phyloP scores from a whole-genome alignment of 352 stramenopile species.

The Phytophthora megakarya region DNA sequence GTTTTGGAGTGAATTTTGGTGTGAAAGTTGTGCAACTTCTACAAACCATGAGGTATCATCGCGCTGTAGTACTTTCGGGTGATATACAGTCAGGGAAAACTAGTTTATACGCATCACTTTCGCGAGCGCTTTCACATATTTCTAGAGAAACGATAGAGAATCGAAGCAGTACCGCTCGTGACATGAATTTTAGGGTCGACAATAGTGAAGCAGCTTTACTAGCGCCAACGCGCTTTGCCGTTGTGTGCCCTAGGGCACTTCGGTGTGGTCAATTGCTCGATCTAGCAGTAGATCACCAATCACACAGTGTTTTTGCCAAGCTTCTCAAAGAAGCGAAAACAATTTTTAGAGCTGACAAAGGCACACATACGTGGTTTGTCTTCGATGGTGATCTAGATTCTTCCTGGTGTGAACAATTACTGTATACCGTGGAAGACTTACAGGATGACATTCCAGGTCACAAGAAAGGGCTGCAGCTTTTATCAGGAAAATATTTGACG shows the following conservation, averaged over 20 bases:
- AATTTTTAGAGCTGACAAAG: conserved; percentile 9
- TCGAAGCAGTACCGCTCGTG: not conserved
- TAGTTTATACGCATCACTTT: conserved; percentile 47
- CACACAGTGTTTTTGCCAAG: conserved; percentile 42
- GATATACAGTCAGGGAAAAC: conserved; percentile 60
- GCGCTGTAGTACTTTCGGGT: conserved; percentile 47
- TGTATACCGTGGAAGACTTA: conserved; percentile 39
- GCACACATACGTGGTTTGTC: conserved; percentile 61
- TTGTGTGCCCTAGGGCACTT: conserved; percentile 52
- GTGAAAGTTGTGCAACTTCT: conserved; percentile 57
- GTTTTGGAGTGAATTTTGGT: conserved; percentile 39
- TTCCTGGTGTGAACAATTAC: conserved; percentile 55
- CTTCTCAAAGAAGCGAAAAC: conserved; percentile 57
- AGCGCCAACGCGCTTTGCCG: conserved; percentile 32
- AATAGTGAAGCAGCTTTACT: conserved; percentile 8
- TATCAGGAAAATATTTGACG: conserved; percentile 42
- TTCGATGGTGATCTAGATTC: conserved; percentile 63
- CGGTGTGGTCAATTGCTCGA: conserved; percentile 40
- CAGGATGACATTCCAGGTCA: conserved; percentile 16
- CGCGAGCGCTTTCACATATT: conserved; percentile 34
- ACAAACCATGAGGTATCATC: conserved; percentile 33
- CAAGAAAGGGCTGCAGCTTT: conserved; percentile 39
- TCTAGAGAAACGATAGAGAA: not conserved
- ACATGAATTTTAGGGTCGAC: not conserved
- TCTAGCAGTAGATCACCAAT: conserved; percentile 13